These are phyloP conservation scores for Heliamphora pulchella DNA, from an alignment of 179 eudicot species.

Conservation along the genomic window DNA sequence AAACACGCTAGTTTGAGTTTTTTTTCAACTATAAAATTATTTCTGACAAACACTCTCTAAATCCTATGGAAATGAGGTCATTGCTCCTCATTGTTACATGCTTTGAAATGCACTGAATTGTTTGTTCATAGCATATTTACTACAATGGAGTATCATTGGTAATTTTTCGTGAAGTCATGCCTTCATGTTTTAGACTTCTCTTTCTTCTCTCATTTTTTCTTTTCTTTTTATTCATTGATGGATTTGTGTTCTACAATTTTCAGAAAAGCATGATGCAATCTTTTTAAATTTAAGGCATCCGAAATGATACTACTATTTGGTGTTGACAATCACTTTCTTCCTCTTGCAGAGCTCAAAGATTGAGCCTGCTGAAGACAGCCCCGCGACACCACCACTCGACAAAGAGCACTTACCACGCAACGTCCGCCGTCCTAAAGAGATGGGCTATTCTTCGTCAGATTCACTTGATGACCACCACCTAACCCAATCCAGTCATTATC, in stretches of 20 bases:
- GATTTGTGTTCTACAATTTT: background rate
- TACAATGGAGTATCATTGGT: background rate
- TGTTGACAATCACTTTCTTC: background rate
- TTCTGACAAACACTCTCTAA: background rate
- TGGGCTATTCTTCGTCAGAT: constrained; percentile 50
- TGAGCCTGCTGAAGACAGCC: constrained; percentile 70
- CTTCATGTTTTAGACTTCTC: background rate
- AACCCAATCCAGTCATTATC: constrained; percentile 30
- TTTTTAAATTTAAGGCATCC: no score
- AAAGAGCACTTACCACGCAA: constrained; percentile 62
- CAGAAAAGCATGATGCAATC: background rate
- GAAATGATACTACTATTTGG: background rate
- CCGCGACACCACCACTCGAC: constrained; percentile 49
- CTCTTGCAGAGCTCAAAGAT: constrained; percentile 35
- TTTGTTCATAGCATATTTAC: background rate
- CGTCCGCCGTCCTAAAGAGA: constrained; percentile 43
- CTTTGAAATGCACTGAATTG: background rate
- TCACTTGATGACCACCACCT: constrained; percentile 52
- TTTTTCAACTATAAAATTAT: no score
- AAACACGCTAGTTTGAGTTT: no score
- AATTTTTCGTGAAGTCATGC: background rate
- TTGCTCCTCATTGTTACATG: background rate
- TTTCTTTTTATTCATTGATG: background rate
- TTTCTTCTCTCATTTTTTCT: background rate
- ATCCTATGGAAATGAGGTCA: background rate